Evolutionary conservation across 164 flowering plant genomes (phyloP), one percentile per base, ranked within the genome.

Genomic region (Vitis labrusca): DNA sequence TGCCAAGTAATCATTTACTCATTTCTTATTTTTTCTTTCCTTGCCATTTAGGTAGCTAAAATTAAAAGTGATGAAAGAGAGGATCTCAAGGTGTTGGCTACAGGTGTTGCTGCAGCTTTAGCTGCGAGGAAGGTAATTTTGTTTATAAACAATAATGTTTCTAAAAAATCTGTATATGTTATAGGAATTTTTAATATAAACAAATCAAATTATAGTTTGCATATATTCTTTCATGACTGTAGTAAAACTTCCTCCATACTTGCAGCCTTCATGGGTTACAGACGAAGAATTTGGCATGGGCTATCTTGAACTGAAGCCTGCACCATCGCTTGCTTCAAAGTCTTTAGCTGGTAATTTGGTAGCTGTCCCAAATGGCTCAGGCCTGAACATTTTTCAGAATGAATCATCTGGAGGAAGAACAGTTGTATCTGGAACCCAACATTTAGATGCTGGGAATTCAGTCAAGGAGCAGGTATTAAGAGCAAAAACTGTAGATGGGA

Each of bases 201-300:
- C 44, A 37, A 23, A 23, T 23, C 50, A 48, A 37, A 2, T 15
- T 50, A 29, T 7, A 11, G 17, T 17, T 15, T 67, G 8, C 11
- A 19, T 47, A 44, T 17, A 13, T 16, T 47, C n/a, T 48, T 50
- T 55, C 27, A 23, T 23, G 27, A 23, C 27, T 23, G 2, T 23
- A 23, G 27, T 23, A 23, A 23, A 23, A 47, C 59, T 16, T 49
- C 30, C 65, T 17, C 50, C 29, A 27, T 12, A 47, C 68, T 47
- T 76, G 63, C 90, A 96, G 99, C 85, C 92, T 61, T 87, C 91
- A 50, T 96, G 99, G 99, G 93, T 93, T 71, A 85, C 97, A 10
- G 99, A 96, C 73, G 99, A 96, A 70, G 99, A 96, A 76, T 96
- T 96, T 84, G 82, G 97, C 70, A 96, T 89, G 97, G 99, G 99